A percentile compares a stretch with the other conserved stretches of the same genome.
phyloP scores from a whole-genome alignment of 2,329 filamentous ascomycete species.

The Metarhizium guizhouense region DNA sequence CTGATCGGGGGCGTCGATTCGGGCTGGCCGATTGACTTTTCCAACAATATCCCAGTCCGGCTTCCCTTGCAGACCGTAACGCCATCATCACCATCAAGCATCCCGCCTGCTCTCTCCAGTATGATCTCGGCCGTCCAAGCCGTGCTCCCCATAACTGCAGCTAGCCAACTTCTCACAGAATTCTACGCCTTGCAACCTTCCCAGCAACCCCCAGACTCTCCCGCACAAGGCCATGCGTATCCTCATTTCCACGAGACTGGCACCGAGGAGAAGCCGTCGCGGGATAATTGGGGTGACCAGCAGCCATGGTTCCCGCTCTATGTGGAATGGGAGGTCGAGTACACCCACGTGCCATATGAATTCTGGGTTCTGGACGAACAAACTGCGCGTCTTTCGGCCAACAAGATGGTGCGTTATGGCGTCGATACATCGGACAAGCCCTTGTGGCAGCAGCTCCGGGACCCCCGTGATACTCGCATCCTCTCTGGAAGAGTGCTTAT shows the following conservation, averaged over 20 bases:
- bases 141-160: not conserved
- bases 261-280: constrained; percentile 6
- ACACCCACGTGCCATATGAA: constrained; percentile 26
- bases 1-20: constrained; percentile 25
- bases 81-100: not conserved
- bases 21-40: constrained; percentile 30
- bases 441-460: not conserved
- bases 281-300: constrained; percentile 22
- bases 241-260: constrained; percentile 8
- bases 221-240: not conserved
- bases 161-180: not conserved
- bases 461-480: constrained; percentile 12
- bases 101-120: not conserved
- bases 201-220: not conserved
- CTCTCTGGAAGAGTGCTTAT: constrained; percentile 28
- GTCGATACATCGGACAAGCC: not conserved
- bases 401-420: constrained; percentile 5
- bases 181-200: constrained; percentile 2
- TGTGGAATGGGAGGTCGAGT: constrained; percentile 34
- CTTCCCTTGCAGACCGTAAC: not conserved
- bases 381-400: constrained; percentile 6
- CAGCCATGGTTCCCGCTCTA: constrained; percentile 34
- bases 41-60: constrained; percentile 12
- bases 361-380: constrained; percentile 22
- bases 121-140: not conserved